phyloP scores from a whole-genome alignment of 768 basidiomycete species.

The Hericium rajendrae region DNA sequence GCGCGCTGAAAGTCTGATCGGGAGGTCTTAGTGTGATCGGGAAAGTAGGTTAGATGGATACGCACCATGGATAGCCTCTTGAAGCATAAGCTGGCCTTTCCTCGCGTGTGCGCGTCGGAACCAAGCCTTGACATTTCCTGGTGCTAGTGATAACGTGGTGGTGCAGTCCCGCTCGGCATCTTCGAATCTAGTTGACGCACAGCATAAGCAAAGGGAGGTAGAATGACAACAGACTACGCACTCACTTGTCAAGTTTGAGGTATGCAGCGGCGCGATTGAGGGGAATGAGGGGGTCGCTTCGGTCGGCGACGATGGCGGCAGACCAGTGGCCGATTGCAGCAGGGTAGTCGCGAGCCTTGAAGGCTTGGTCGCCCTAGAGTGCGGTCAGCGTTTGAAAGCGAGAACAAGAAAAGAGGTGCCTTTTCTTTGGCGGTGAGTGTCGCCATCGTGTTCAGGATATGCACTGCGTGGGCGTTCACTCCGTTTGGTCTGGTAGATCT shows the following conservation, averaged over 20 bases:
- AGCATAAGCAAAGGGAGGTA: background rate
- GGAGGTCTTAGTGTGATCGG: background rate
- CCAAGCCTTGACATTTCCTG: slow-evolving; percentile 65
- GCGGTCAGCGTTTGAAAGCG: background rate
- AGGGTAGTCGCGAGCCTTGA: slow-evolving; percentile 72
- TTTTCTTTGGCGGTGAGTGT: slow-evolving; percentile 5
- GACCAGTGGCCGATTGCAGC: slow-evolving; percentile 83
- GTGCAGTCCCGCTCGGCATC: slow-evolving; percentile 41
- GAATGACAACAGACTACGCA: slow-evolving; percentile 17
- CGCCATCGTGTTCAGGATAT: no score
- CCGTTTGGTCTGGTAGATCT: background rate
- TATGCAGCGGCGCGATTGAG: slow-evolving; percentile 89
- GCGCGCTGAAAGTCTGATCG: slow-evolving; percentile 51
- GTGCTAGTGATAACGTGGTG: slow-evolving; percentile 43
- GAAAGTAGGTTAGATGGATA: background rate
- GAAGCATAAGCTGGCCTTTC: slow-evolving; percentile 39
- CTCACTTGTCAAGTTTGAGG: slow-evolving; percentile 91
- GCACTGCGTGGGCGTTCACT: no score
- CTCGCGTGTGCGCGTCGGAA: slow-evolving; percentile 75
- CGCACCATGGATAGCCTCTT: slow-evolving; percentile 57
- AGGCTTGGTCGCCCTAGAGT: slow-evolving; percentile 73
- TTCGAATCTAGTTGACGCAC: slow-evolving; percentile 1
- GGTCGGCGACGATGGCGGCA: slow-evolving; percentile 63
- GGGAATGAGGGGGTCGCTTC: slow-evolving; percentile 63
- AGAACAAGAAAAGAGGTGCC: background rate